Conservation (phyloP, 495 filamentous ascomycete species). For the Aspergillus asperescens region DNA sequence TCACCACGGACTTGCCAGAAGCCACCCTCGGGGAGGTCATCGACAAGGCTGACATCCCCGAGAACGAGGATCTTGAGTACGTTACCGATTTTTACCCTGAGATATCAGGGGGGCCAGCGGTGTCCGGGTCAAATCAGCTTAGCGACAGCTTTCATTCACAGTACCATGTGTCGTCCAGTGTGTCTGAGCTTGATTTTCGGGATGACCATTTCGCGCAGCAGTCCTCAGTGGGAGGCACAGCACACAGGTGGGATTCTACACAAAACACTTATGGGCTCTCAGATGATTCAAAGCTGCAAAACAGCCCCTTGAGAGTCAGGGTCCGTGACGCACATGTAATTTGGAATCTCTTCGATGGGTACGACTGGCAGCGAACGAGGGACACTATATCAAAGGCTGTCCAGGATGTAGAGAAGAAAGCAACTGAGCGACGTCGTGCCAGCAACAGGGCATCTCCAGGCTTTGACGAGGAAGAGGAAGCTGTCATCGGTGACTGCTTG, state of each 20-base stretch:
- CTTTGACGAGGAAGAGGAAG: constrained; percentile 66
- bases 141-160: constrained; percentile 60
- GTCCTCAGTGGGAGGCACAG: constrained; percentile 57
- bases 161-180: constrained; percentile 46
- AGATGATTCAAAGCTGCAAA: constrained; percentile 55
- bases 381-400: constrained; percentile 84
- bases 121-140: constrained; percentile 47
- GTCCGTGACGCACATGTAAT: constrained; percentile 87
- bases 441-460: constrained; percentile 44
- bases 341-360: constrained; percentile 98
- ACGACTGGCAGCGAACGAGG: constrained; percentile 87
- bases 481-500: constrained; percentile 86
- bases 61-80: constrained; percentile 54
- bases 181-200: constrained; percentile 58
- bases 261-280: constrained; percentile 65
- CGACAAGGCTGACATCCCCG: constrained; percentile 23
- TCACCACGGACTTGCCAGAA: constrained; percentile 40
- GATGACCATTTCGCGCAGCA: constrained; percentile 73
- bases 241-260: constrained; percentile 72
- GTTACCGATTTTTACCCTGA: constrained; percentile 58
- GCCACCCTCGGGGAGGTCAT: constrained; percentile 11
- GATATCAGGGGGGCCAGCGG: constrained; percentile 27
- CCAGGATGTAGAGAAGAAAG: constrained; percentile 74
- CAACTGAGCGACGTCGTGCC: constrained; percentile 63
- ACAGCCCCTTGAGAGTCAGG: constrained; percentile 69